Evolutionary conservation across 2,329 filamentous ascomycete genomes (phyloP).

Genomic region (Hysterium pulicare): DNA sequence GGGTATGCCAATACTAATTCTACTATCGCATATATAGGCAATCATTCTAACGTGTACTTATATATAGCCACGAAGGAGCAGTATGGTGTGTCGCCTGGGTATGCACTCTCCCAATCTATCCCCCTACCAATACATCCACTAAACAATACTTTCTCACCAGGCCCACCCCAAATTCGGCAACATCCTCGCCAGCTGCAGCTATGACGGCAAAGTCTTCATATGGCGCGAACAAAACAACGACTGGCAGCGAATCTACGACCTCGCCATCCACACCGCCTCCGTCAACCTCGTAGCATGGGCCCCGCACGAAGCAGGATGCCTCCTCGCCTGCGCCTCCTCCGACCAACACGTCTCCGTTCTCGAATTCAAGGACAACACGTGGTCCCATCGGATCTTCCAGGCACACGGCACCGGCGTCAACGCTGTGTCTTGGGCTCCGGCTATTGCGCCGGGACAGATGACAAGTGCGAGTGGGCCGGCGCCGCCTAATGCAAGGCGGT

Average conservation of each 20-base stretch:
- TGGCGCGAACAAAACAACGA: conserved; percentile 75
- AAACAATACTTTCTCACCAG: conserved; percentile 25
- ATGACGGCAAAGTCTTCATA: conserved; percentile 97
- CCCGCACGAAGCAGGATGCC: conserved; percentile 92
- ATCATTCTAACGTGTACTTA: neutral
- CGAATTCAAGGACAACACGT: conserved; percentile 94
- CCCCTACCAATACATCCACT: neutral
- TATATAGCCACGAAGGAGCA: conserved; percentile 80
- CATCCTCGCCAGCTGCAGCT: conserved; percentile 90
- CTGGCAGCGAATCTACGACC: conserved; percentile 83
- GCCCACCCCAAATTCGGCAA: conserved; percentile 98
- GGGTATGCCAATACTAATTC: conserved; percentile 58
- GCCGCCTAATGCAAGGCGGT: conserved; percentile 62
- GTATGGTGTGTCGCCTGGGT: conserved; percentile 97
- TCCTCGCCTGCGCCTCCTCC: conserved; percentile 89
- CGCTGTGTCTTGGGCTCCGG: conserved; percentile 91
- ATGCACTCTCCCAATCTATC: conserved; percentile 21
- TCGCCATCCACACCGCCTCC: conserved; percentile 87
- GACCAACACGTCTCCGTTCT: conserved; percentile 92
- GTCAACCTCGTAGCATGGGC: conserved; percentile 98
- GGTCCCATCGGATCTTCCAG: conserved; percentile 83
- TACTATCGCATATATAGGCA: neutral
- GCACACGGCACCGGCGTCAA: conserved; percentile 95
- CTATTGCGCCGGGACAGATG: conserved; percentile 77
- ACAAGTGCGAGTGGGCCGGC: conserved; percentile 65